Conservation (phyloP, 2,329 filamentous ascomycete genomes). For the Apiospora koreana region DNA sequence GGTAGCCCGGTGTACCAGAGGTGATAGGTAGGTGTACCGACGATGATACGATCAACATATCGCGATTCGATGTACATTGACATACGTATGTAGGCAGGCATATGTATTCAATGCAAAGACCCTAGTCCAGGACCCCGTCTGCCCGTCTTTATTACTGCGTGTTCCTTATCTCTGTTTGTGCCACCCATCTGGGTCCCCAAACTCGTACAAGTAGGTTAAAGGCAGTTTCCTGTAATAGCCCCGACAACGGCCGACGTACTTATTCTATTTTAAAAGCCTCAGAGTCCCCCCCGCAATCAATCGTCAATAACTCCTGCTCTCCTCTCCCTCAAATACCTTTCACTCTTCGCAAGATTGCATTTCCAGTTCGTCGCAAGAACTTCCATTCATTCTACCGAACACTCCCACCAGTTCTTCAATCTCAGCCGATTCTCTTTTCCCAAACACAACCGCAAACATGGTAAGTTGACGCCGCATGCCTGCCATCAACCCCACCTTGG, state of each 20-base stretch:
- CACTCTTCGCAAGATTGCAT: background rate
- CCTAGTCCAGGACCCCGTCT: conserved; percentile 7
- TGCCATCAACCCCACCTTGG: conserved; percentile 26
- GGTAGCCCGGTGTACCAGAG: background rate
- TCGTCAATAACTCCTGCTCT: background rate
- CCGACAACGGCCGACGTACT: conserved; percentile 12
- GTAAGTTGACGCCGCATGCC: conserved; percentile 23
- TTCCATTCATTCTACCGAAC: background rate
- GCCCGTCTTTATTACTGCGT: background rate
- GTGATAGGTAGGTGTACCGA: background rate
- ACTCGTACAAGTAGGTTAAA: background rate
- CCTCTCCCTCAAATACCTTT: background rate
- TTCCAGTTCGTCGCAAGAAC: background rate
- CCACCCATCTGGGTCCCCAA: conserved; percentile 7
- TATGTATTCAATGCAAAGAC: background rate
- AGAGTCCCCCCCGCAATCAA: conserved; percentile 1
- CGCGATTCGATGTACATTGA: background rate
- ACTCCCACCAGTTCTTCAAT: background rate
- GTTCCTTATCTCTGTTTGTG: conserved; percentile 8
- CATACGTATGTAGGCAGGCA: background rate
- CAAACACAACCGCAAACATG: conserved; percentile 27
- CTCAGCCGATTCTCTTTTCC: background rate
- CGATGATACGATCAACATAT: background rate
- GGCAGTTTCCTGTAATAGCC: conserved; percentile 2
- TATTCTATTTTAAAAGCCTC: conserved; percentile 12